Percentiles rank a stretch among this genome's conserved stretches.
Conservation (phyloP, 2,329 filamentous ascomycete species). For the Sphaerostilbella broomeana region DNA sequence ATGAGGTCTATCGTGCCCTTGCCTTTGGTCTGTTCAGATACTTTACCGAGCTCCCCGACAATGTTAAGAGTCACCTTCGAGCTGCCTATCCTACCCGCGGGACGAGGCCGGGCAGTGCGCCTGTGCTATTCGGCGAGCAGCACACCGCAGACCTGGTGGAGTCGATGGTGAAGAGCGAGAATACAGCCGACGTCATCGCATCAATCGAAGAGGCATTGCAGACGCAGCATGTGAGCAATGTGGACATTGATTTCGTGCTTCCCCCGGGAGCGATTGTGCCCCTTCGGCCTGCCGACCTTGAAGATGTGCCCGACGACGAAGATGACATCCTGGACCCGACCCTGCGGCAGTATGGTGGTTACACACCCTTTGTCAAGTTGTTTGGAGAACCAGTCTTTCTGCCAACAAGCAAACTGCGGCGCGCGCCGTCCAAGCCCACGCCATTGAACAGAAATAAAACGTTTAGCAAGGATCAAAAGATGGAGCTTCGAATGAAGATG, state of each 20-base stretch:
- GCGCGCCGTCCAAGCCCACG: constrained; percentile 81
- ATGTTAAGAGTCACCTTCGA: constrained; percentile 65
- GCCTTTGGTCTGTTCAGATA: constrained; percentile 93
- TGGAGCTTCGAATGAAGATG: constrained; percentile 80
- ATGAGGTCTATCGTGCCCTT: constrained; percentile 84
- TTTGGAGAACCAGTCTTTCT: constrained; percentile 82
- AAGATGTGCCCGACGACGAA: constrained; percentile 54
- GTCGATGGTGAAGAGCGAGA: constrained; percentile 75
- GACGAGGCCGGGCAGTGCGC: constrained; percentile 55
- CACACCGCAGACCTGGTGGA: constrained; percentile 89
- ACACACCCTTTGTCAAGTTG: constrained; percentile 67
- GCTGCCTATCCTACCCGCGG: constrained; percentile 49
- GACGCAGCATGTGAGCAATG: constrained; percentile 74
- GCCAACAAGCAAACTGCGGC: constrained; percentile 74
- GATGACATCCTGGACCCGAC: constrained; percentile 60
- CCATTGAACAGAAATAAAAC: constrained; percentile 70
- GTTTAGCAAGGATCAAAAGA: constrained; percentile 75
- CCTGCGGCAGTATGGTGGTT: constrained; percentile 66
- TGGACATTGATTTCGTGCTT: constrained; percentile 82
- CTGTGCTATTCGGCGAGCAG: constrained; percentile 76
- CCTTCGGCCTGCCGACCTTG: constrained; percentile 51
- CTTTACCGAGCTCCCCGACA: constrained; percentile 76
- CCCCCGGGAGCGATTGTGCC: constrained; percentile 71
- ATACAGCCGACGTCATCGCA: constrained; percentile 63
- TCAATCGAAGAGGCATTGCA: constrained; percentile 70